Evolutionary conservation across 352 stramenopile genomes (phyloP), one percentile per base, ranked within the genome.

Genomic region (Thraustochytrium sp.): DNA sequence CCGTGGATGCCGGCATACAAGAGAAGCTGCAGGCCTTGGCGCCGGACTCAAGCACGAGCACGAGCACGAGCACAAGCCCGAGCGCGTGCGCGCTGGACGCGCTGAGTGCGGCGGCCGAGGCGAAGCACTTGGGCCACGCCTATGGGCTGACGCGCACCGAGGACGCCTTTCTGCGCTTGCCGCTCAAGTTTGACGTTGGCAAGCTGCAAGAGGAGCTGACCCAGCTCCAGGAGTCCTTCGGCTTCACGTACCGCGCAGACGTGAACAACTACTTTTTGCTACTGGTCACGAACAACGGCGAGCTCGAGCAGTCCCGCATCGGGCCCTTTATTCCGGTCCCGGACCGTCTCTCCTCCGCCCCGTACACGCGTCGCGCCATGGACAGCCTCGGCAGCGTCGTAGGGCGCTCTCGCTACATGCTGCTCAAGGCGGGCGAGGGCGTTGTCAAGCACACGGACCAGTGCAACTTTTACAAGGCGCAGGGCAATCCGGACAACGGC

Each of bases 191-290:
- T 54, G 74, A 82, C 55, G 74, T 77, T 16, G 26, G 78, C 5
- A 2, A 13, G 18, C 42, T 82, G 34, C 29, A 56, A 23, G 21
- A 9, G 21, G 74, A 82, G 40, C 37, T 54, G 29, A 16, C 21
- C n/a, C n/a, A 36, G 16, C 21, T 82, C 3, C 11, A 73, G 11
- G 8, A 73, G 16, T 55, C 29, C 21, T 53, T 53, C 23, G 54
- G 42, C 29, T 82, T 48, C 26, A 82, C 74, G 26, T 82, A 73
- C 74, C 74, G 74, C 31, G 40, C 31, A 21, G 74, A 82, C 51
- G 74, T 82, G 21, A 82, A 82, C 55, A 82, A 82, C 42, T 82
- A 82, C 74, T 82, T 82, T 42, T 29, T 82, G 16, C 38, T 82
- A 18, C 40, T 82, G 49, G 74, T 73, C 16, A 82, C 74, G 16